Base-by-base conservation (phyloP, 1,284 basidiomycete genomes). In the Earliella scabrosa region DNA sequence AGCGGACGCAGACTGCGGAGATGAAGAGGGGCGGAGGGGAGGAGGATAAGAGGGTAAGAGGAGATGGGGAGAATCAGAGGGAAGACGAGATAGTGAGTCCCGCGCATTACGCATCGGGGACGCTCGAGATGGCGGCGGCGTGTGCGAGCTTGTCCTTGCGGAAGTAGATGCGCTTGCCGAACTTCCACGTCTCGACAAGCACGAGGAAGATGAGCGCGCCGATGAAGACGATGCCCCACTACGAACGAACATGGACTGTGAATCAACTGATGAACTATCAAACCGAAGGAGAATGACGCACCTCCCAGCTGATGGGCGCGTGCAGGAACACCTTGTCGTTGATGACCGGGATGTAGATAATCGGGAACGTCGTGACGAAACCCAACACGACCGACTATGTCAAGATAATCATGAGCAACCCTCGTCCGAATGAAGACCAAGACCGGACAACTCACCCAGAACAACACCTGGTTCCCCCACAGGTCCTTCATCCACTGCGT, bases 201-300 rank as follows among this genome's bases (percentile, higher is more conserved):
- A 87, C 82, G 56, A 83, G 80, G 72, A 87, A 85, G 66, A 85
- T 82, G 9, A 85, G 81, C 1, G 76, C 79, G 32, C 41, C 35
- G 10, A 52, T n/a, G 35, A 52, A 52, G 34, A 45, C 50, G 34
- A 52, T 45, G 16, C n/a, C 43, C 50, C 50, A 52, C 50, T 52
- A 20, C 2, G 74, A 18, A 2, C 73, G 69, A 69, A 73, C 73
- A 36, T 71, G 73, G 29, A 75, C 59, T 9, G 76, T 74, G 24
- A 78, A 54, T 1, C 5, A 5, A 20, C 2, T 24, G 20, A n/a
- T n/a, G n/a, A n/a, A n/a, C n/a, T n/a, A n/a, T n/a, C n/a, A n/a
- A n/a, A n/a, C n/a, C n/a, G n/a, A n/a, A n/a, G 18, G 9, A 41
- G n/a, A 18, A 24, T 16, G 6, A 29, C 75, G 75, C 75, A 76